phyloP scores from a whole-genome alignment of 2,329 filamentous ascomycete genomes.

The Fusarium scirpi region DNA sequence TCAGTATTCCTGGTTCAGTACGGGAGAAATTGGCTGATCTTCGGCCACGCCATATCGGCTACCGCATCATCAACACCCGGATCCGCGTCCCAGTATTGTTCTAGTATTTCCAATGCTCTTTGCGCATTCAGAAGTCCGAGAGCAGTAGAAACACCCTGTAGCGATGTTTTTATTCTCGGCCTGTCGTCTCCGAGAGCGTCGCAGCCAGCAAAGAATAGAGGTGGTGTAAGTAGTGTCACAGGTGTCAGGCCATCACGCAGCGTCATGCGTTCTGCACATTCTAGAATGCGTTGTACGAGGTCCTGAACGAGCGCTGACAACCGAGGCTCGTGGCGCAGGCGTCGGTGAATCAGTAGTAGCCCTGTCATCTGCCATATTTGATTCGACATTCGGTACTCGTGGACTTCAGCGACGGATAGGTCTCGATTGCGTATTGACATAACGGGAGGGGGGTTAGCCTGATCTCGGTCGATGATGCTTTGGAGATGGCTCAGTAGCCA shows the following conservation, averaged over 20 bases:
- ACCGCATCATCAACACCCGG: conserved; percentile 23
- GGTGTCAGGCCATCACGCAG: conserved; percentile 33
- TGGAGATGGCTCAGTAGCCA: conserved; percentile 31
- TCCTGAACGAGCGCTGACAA: conserved; percentile 20
- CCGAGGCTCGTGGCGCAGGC: conserved; percentile 19
- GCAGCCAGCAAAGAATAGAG: conserved; percentile 33
- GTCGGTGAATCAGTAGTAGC: conserved; percentile 30
- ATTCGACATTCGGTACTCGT: conserved; percentile 33
- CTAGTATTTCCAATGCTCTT: conserved; percentile 30
- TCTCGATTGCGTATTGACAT: conserved; percentile 23
- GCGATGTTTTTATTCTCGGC: conserved; percentile 18
- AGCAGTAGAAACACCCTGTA: conserved; percentile 28
- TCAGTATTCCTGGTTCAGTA: conserved; percentile 2
- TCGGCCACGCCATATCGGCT: conserved; percentile 25
- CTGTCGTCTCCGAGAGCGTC: conserved; percentile 29
- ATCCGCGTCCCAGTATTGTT: conserved; percentile 25
- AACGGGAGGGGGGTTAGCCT: conserved; percentile 21
- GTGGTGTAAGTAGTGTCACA: conserved; percentile 27
- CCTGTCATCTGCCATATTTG: conserved; percentile 37
- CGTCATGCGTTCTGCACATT: conserved; percentile 21
- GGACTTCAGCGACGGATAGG: conserved; percentile 21
- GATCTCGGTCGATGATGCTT: conserved; percentile 27
- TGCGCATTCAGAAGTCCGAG: conserved; percentile 30
- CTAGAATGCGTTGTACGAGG: conserved; percentile 17
- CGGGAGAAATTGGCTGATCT: conserved; percentile 27